Evolutionary conservation across 768 basidiomycete species (phyloP).

Genomic region (Mycena galopus): DNA sequence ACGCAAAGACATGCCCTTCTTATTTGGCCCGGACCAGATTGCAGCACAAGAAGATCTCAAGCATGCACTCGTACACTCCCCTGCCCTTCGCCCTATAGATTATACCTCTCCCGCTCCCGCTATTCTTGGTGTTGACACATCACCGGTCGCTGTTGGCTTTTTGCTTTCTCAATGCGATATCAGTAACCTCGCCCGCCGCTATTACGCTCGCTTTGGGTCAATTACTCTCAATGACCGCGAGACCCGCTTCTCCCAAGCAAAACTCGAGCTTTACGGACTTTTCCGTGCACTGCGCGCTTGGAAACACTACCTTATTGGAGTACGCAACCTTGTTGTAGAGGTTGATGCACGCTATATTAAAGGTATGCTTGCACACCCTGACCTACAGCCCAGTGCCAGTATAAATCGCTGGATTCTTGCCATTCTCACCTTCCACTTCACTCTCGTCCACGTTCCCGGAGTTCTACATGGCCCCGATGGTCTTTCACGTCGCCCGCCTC

Average conservation of each 20-base stretch:
- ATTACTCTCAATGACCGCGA: slow-evolving; percentile 51
- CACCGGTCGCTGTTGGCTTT: slow-evolving; percentile 48
- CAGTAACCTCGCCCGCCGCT: slow-evolving; percentile 30
- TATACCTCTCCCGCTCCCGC: slow-evolving; percentile 43
- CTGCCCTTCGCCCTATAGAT: too few species aligned
- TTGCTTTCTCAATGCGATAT: slow-evolving; percentile 46
- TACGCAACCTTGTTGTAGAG: slow-evolving; percentile 49
- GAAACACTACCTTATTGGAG: slow-evolving; percentile 44
- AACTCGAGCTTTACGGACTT: slow-evolving; percentile 52
- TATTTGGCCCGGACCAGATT: slow-evolving; percentile 40
- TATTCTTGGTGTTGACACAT: slow-evolving; percentile 54
- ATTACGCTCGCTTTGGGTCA: slow-evolving; percentile 49
- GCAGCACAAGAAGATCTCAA: too few species aligned
- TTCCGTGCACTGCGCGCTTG: slow-evolving; percentile 39
- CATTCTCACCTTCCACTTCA: slow-evolving; percentile 49
- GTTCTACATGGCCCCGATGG: too few species aligned
- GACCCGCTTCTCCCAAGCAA: slow-evolving; percentile 45
- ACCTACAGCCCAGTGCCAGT: slow-evolving; percentile 38
- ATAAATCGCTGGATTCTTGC: slow-evolving; percentile 45
- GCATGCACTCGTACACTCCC: too few species aligned
- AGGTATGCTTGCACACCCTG: slow-evolving; percentile 50
- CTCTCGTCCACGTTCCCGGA: too few species aligned
- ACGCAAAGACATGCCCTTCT: slow-evolving; percentile 43
- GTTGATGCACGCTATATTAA: slow-evolving; percentile 53
- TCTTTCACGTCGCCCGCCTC: too few species aligned